Base-by-base conservation (phyloP, 2,329 filamentous ascomycete genomes). In the Chrysosporium keratinophilum region DNA sequence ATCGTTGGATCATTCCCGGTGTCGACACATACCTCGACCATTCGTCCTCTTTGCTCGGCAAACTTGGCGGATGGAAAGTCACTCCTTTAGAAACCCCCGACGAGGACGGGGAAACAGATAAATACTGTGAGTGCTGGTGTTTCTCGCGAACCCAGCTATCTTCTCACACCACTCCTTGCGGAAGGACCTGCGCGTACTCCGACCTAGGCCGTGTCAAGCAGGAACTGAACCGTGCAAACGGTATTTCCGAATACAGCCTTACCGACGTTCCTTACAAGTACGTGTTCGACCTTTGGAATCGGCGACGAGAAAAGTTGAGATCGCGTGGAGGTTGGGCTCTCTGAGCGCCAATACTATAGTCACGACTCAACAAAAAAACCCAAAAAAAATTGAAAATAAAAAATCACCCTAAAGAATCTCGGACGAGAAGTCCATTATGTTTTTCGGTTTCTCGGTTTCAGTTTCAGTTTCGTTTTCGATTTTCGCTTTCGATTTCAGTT, bases 321-420 rank as follows among this genome's bases (percentile, higher is more conserved):
- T 20, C 14, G 33, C 42, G 43, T 34, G 49, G 53, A 55, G 19
- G 39, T 33, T 49, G 31, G 41, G 33, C 17, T 53, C 49, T 43
- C 41, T 56, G 49, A 51, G 52, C 23, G 7, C 45, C 17, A 34
- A 47, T n/a, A 20, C 11, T 50, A 20, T n/a, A 41, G 33, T 42
- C 34, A 20, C 45, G 23, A 28, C 45, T 42, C 45, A 31, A 19
- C 23, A 47, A 58, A 58, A 59, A 59, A 59, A 42, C 5, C 12
- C 40, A 50, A 50, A 48, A 35, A 47, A 60, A 49, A 9, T 48
- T 41, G 35, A 56, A 56, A 59, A 43, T 11, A 50, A 34, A 60
- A 59, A 60, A 60, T 56, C 54, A 59, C 58, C 41, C 56, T 58
- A 59, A 59, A 60, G 57, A 34, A 58, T 60, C 57, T 60, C 58